These are phyloP conservation scores for Penicillium coffeae DNA, from an alignment of 495 filamentous ascomycete genomes.

Conservation along the genomic window DNA sequence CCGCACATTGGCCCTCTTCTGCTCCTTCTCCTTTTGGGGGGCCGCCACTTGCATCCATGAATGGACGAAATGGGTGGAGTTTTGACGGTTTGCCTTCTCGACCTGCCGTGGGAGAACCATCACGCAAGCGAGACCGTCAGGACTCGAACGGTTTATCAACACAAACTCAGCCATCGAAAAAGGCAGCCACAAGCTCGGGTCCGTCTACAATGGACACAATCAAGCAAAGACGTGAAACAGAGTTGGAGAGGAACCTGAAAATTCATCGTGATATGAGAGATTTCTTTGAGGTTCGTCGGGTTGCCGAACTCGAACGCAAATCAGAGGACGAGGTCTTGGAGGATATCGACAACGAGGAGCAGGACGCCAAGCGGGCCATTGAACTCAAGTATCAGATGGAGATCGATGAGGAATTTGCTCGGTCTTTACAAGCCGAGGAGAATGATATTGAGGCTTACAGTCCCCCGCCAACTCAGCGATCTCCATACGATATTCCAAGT, in stretches of 20 bases:
- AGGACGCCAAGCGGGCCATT: constrained; percentile 21
- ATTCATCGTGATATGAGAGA: constrained; percentile 4
- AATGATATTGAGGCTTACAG: constrained; percentile 1
- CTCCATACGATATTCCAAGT: constrained; percentile 11
- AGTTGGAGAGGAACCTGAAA: constrained; percentile 2
- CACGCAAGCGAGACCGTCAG: constrained; percentile 20
- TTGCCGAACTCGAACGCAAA: constrained; percentile 4
- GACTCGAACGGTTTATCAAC: constrained; percentile 10
- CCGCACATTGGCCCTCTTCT: constrained; percentile 14
- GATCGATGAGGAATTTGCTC: constrained; percentile 48
- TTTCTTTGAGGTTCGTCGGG: constrained; percentile 1
- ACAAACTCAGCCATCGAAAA: constrained; percentile 12
- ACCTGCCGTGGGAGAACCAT: neutral
- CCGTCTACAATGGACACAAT: constrained; percentile 8
- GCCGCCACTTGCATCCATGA: neutral
- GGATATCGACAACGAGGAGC: constrained; percentile 29
- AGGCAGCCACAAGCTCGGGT: constrained; percentile 1
- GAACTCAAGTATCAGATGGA: constrained; percentile 10
- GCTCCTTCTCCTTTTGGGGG: constrained; percentile 16
- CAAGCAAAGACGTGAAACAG: constrained; percentile 1
- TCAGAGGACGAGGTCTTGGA: constrained; percentile 28
- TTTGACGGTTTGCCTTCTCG: neutral
- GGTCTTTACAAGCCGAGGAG: constrained; percentile 29
- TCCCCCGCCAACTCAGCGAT: neutral
- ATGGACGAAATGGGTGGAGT: neutral